Percentiles rank a stretch among this genome's conserved stretches.
Evolutionary conservation across 129 eudicot species (phyloP).

Genomic region (Centrapalus pauciflorus): DNA sequence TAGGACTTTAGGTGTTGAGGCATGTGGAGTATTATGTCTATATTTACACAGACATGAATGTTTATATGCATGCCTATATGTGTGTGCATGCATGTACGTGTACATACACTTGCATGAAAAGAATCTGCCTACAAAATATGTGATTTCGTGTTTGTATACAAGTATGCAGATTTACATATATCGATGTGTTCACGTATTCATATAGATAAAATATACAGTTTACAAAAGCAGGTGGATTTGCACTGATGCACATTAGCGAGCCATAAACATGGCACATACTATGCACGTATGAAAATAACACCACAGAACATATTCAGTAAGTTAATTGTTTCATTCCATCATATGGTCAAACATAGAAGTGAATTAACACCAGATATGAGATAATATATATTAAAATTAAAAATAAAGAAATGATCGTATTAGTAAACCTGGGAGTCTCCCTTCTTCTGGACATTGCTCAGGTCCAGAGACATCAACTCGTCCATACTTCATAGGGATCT

Average conservation of each 20-base stretch:
- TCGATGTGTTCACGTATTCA: neutral
- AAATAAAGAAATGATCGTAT: neutral
- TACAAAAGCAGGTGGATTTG: slow-evolving; percentile 1
- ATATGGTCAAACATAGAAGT: neutral
- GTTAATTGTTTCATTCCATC: neutral
- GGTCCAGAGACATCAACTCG: slow-evolving; percentile 85
- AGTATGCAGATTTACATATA: neutral
- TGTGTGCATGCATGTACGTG: too few species aligned
- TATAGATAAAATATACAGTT: too few species aligned
- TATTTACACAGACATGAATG: too few species aligned
- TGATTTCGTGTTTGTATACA: neutral
- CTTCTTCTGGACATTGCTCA: slow-evolving; percentile 97
- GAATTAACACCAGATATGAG: neutral
- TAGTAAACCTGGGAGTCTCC: slow-evolving; percentile 87
- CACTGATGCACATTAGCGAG: neutral
- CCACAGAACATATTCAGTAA: too few species aligned
- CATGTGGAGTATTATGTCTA: neutral
- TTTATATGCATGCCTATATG: too few species aligned
- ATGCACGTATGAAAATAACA: neutral
- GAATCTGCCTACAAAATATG: too few species aligned
- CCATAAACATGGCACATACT: neutral
- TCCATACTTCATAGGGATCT: slow-evolving; percentile 94
- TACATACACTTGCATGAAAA: too few species aligned
- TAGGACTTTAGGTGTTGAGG: neutral
- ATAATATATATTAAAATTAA: neutral